A percentile compares a stretch with the other conserved stretches of the same genome.
Evolutionary conservation across 1,284 basidiomycete species (phyloP).

Genomic region (Trametes polyzona): DNA sequence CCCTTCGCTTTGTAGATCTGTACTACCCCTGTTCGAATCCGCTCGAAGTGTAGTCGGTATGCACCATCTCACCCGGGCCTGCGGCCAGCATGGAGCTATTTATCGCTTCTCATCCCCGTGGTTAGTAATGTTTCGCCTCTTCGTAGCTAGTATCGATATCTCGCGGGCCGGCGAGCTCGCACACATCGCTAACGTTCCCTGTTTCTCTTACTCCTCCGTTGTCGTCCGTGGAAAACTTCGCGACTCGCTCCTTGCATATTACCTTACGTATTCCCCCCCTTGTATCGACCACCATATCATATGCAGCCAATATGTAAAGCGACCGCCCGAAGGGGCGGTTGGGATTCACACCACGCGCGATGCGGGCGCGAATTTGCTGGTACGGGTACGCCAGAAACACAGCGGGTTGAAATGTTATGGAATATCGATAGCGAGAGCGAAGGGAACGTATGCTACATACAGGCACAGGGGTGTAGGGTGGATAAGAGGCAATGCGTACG

Average conservation of each 20-base stretch:
- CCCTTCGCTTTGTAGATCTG: neutral
- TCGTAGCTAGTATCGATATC: no score
- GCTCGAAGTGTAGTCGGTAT: neutral
- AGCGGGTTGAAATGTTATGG: neutral
- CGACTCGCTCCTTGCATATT: no score
- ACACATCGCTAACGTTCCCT: neutral
- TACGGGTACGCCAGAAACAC: neutral
- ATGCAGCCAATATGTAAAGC: neutral
- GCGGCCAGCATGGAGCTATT: neutral
- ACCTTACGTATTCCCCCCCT: neutral
- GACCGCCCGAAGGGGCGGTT: neutral
- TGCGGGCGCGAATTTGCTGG: neutral
- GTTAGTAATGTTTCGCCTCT: neutral
- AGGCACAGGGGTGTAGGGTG: neutral
- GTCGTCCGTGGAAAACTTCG: no score
- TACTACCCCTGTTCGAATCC: no score
- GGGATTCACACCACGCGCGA: neutral
- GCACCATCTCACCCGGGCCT: no score
- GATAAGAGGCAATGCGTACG: neutral
- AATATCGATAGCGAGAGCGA: neutral
- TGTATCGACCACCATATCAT: neutral
- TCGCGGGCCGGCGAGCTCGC: neutral
- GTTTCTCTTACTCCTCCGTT: no score
- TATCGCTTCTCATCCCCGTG: neutral
- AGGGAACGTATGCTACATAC: conserved; percentile 1